These are phyloP conservation scores for Hypoxylon lienhwacheense DNA, from an alignment of 495 filamentous ascomycete genomes.

Conservation along the genomic window DNA sequence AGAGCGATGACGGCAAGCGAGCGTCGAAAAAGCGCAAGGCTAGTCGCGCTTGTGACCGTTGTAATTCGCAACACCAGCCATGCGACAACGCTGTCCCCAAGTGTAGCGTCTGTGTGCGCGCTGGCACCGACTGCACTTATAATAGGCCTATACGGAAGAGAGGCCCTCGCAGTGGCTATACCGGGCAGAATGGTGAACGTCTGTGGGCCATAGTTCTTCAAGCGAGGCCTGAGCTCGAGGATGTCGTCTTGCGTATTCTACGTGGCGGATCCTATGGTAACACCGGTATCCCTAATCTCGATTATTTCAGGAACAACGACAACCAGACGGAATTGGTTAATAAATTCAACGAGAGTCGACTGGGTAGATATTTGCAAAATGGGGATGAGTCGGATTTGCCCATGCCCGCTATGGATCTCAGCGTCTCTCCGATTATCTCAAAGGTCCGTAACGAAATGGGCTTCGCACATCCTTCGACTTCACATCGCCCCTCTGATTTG, in stretches of 20 bases:
- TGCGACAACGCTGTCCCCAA: conserved; percentile 40
- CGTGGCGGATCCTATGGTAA: conserved; percentile 32
- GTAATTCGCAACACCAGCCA: conserved; percentile 40
- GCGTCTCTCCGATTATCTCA: conserved; percentile 26
- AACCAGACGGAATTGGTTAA: conserved; percentile 39
- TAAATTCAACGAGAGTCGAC: conserved; percentile 36
- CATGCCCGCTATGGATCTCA: conserved; percentile 31
- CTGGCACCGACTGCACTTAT: conserved; percentile 39
- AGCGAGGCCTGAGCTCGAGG: conserved; percentile 36
- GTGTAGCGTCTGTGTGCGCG: conserved; percentile 40
- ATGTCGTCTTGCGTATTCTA: conserved; percentile 36
- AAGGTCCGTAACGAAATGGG: conserved; percentile 24
- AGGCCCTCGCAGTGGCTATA: conserved; percentile 40
- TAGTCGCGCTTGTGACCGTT: conserved; percentile 40
- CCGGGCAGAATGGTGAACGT: conserved; percentile 41
- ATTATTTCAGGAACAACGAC: conserved; percentile 40
- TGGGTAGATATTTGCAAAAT: conserved; percentile 36
- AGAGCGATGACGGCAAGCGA: conserved; percentile 39
- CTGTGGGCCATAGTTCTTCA: conserved; percentile 39
- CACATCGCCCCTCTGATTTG: conserved; percentile 16
- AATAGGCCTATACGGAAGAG: conserved; percentile 39
- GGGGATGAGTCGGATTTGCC: conserved; percentile 36
- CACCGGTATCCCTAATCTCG: conserved; percentile 36
- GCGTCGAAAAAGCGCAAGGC: conserved; percentile 41
- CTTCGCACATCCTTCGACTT: conserved; percentile 21